A percentile compares a stretch with the other conserved stretches of the same genome.
phyloP scores from a whole-genome alignment of 306 rosid genomes.

The Rosa persica region DNA sequence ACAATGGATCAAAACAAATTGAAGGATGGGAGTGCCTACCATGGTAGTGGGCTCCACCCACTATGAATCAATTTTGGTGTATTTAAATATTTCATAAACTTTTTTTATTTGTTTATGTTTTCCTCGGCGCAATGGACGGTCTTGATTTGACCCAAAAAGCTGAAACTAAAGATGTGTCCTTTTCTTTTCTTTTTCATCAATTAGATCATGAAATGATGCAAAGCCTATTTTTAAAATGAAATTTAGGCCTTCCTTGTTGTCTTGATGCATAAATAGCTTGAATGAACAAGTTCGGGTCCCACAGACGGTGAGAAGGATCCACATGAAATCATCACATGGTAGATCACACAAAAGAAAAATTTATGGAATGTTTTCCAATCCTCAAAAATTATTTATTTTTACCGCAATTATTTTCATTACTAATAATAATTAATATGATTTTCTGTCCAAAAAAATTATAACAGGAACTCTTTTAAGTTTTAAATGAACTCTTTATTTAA shows the following conservation, averaged over 20 bases:
- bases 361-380: background rate
- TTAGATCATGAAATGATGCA: constrained; percentile 9
- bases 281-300: constrained; percentile 35
- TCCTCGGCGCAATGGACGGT: constrained; percentile 6
- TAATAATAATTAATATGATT: background rate
- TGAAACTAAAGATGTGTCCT: background rate
- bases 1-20: background rate
- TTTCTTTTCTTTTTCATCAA: background rate
- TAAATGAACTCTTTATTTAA: no score
- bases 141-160: constrained; percentile 17
- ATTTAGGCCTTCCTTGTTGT: background rate
- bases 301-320: constrained; percentile 16
- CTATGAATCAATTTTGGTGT: background rate
- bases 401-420: background rate
- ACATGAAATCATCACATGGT: constrained; percentile 35
- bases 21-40: constrained; percentile 13
- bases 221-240: background rate
- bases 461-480: no score
- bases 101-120: background rate
- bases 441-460: background rate
- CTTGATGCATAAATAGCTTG: constrained; percentile 31
- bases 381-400: background rate
- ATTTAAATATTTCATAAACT: background rate
- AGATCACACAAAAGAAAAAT: constrained; percentile 2
- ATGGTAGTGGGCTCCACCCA: constrained; percentile 29